Evolutionary conservation across 2,329 filamentous ascomycete species (phyloP).

Genomic region (Clarireedia monteithiana): DNA sequence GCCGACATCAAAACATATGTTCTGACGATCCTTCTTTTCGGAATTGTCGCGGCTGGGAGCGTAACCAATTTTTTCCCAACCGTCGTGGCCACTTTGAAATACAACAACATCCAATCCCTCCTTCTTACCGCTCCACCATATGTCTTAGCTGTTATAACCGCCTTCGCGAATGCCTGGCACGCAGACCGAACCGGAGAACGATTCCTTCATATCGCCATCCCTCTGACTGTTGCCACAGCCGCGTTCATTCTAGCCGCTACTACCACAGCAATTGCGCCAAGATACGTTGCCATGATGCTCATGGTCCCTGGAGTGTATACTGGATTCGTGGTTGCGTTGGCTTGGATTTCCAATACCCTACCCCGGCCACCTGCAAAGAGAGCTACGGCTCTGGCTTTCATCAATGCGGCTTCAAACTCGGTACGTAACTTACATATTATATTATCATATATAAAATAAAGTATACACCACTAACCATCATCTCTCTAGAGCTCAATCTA

Average conservation of each 20-base stretch:
- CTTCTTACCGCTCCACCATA: conserved; percentile 60
- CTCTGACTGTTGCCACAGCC: conserved; percentile 51
- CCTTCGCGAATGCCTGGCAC: conserved; percentile 60
- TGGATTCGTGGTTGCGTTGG: conserved; percentile 58
- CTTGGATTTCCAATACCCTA: conserved; percentile 71
- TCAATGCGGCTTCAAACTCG: conserved; percentile 65
- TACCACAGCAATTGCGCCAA: conserved; percentile 50
- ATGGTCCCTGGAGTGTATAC: conserved; percentile 60
- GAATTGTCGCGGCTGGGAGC: conserved; percentile 48
- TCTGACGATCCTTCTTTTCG: conserved; percentile 37
- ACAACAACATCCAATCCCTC: conserved; percentile 49
- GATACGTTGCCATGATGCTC: conserved; percentile 66
- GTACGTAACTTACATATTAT: conserved; percentile 21
- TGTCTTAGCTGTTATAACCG: conserved; percentile 52
- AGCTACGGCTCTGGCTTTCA: conserved; percentile 63
- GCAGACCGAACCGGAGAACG: conserved; percentile 65
- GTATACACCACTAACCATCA: neutral
- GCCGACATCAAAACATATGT: conserved; percentile 42
- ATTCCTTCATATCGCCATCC: conserved; percentile 58
- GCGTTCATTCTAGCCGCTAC: conserved; percentile 62
- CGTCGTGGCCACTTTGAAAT: conserved; percentile 61
- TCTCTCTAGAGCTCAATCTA: conserved; percentile 53
- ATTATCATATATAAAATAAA: conserved; percentile 54
- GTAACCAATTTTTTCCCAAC: conserved; percentile 66
- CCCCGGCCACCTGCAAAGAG: conserved; percentile 59